A percentile compares a stretch with the other conserved stretches of the same genome.
These are phyloP conservation scores for Fagopyrum homotropicum DNA, from an alignment of 148 eudicot genomes.

Conservation along the genomic window DNA sequence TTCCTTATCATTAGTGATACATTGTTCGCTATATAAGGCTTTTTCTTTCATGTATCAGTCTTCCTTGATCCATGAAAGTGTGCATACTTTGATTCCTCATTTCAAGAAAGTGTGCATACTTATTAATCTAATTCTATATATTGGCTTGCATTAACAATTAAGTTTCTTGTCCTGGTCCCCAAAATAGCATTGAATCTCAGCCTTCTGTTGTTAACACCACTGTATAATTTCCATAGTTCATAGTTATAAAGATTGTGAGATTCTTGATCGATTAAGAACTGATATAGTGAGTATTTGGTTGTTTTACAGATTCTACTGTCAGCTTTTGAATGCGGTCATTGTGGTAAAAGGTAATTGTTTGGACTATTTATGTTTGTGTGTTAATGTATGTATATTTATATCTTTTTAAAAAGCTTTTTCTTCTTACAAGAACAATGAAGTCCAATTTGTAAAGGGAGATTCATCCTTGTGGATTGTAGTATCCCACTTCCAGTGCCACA, in stretches of 20 bases:
- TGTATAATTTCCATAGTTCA: background rate
- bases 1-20: too few relatives aligned
- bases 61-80: too few relatives aligned
- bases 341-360: slow-evolving; percentile 75
- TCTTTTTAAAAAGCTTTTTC: background rate
- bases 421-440: slow-evolving; percentile 73
- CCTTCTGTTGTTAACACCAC: too few relatives aligned
- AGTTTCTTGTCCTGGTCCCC: too few relatives aligned
- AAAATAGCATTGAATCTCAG: too few relatives aligned
- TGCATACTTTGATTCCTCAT: slow-evolving; percentile 76
- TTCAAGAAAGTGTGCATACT: slow-evolving; percentile 59
- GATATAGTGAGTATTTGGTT: background rate
- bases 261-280: background rate
- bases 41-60: too few relatives aligned
- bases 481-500: background rate
- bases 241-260: background rate
- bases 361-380: background rate
- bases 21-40: too few relatives aligned
- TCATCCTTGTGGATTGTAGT: slow-evolving; percentile 24
- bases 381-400: background rate
- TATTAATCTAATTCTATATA: too few relatives aligned
- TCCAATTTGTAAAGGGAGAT: slow-evolving; percentile 90
- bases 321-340: slow-evolving; percentile 94
- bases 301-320: slow-evolving; percentile 68
- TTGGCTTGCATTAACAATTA: too few relatives aligned